These are phyloP conservation scores for Coemansia furcata DNA, from an alignment of 192 early-diverging fungal genomes.

Conservation along the genomic window DNA sequence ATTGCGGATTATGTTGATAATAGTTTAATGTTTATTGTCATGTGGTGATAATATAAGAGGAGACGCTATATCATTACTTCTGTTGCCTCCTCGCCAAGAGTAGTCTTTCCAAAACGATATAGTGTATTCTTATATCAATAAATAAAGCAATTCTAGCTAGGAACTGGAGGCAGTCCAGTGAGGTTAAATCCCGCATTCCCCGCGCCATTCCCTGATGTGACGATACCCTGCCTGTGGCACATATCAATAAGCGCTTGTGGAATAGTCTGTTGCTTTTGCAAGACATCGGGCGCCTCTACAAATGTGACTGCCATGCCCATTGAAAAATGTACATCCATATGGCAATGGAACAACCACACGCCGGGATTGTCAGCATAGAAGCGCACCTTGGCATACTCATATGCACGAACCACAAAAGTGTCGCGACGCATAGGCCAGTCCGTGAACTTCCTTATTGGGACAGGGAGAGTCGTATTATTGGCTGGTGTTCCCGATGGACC, in stretches of 20 bases:
- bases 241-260: conserved; percentile 56
- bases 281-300: conserved; percentile 64
- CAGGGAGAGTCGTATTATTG: conserved; percentile 52
- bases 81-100: too few relatives aligned
- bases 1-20: too few relatives aligned
- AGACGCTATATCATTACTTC: too few relatives aligned
- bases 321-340: too few relatives aligned
- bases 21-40: too few relatives aligned
- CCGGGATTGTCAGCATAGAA: too few relatives aligned
- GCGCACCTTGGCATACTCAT: conserved; percentile 62
- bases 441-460: conserved; percentile 63
- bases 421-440: conserved; percentile 60
- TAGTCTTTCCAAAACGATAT: too few relatives aligned
- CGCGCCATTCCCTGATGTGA: conserved; percentile 73
- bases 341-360: too few relatives aligned
- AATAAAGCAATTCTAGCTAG: background rate
- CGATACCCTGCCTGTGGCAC: conserved; percentile 59
- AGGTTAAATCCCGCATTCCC: conserved; percentile 71
- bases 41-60: too few relatives aligned
- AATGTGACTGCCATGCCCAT: conserved; percentile 67
- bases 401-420: conserved; percentile 57
- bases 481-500: conserved; percentile 30
- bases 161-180: conserved; percentile 42
- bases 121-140: background rate
- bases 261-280: conserved; percentile 51